A percentile compares a stretch with the other conserved stretches of the same genome.
Evolutionary conservation across 352 stramenopile species (phyloP).

Genomic region (Albugo laibachii): DNA sequence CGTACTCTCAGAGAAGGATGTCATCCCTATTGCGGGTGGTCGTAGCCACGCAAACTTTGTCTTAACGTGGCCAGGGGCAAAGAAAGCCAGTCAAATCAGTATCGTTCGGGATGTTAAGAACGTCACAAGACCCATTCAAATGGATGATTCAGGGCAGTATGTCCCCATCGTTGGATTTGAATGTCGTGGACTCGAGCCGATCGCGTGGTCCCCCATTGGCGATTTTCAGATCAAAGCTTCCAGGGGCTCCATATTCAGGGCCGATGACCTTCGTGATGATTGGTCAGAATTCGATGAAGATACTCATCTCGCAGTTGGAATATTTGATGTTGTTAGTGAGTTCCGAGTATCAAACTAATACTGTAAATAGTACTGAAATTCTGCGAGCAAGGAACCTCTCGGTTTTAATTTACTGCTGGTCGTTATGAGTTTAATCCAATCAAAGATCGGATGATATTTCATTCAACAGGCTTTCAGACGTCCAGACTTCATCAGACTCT

Average conservation of each 20-base stretch:
- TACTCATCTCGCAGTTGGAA: slow-evolving; percentile 42
- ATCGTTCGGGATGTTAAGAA: slow-evolving; percentile 78
- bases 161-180: slow-evolving; percentile 77
- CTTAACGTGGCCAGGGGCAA: slow-evolving; percentile 71
- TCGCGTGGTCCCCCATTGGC: slow-evolving; percentile 57
- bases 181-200: slow-evolving; percentile 64
- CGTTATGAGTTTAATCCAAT: too few species aligned
- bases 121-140: slow-evolving; percentile 34
- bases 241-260: slow-evolving; percentile 41
- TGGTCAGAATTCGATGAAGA: slow-evolving; percentile 78
- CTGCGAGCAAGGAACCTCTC: too few species aligned
- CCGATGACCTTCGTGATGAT: slow-evolving; percentile 65
- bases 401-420: too few species aligned
- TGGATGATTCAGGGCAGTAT: slow-evolving; percentile 40
- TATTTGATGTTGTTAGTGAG: slow-evolving; percentile 68
- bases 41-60: slow-evolving; percentile 60
- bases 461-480: slow-evolving; percentile 56
- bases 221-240: slow-evolving; percentile 48
- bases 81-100: slow-evolving; percentile 59
- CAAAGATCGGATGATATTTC: slow-evolving; percentile 28
- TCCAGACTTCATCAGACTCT: slow-evolving; percentile 48
- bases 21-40: slow-evolving; percentile 46
- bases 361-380: too few species aligned
- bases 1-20: slow-evolving; percentile 64
- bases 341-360: slow-evolving; percentile 57